Conservation (phyloP, 2,329 filamentous ascomycete genomes). For the Epichloe typhina region DNA sequence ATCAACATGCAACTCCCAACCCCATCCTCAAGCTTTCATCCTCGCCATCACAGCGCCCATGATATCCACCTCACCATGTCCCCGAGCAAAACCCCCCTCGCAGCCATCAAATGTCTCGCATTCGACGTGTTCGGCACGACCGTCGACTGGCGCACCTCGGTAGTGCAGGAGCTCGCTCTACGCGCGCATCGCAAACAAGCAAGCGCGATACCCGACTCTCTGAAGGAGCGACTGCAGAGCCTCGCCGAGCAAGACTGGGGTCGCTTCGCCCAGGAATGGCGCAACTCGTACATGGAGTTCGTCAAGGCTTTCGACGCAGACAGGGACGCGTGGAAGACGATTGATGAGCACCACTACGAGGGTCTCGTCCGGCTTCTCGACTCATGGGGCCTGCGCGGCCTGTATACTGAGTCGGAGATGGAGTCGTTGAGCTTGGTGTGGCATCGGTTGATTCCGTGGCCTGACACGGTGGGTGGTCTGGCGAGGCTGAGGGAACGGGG, state of each 20-base stretch:
- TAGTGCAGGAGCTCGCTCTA: constrained; percentile 44
- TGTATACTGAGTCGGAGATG: constrained; percentile 51
- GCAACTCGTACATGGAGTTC: constrained; percentile 49
- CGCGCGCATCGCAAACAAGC: constrained; percentile 34
- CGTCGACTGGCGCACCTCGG: constrained; percentile 62
- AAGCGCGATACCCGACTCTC: constrained; percentile 32
- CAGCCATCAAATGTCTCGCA: constrained; percentile 42
- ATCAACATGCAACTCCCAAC: too few species aligned
- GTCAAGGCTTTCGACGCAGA: constrained; percentile 37
- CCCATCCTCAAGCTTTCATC: too few species aligned
- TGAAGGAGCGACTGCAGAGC: constrained; percentile 33
- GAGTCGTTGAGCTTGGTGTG: constrained; percentile 52
- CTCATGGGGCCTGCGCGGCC: constrained; percentile 38
- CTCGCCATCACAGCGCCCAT: too few species aligned
- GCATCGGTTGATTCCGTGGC: constrained; percentile 61
- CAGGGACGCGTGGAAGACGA: constrained; percentile 44
- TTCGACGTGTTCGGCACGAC: constrained; percentile 74
- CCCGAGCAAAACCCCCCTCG: constrained; percentile 9
- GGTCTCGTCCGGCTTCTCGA: constrained; percentile 46
- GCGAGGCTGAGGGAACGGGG: constrained; percentile 31
- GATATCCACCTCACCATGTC: background rate
- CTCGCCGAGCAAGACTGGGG: constrained; percentile 48
- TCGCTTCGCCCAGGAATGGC: constrained; percentile 58
- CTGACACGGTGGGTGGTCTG: constrained; percentile 47
- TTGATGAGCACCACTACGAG: constrained; percentile 59